Evolutionary conservation across 1,284 basidiomycete genomes (phyloP).

Genomic region (Heterobasidion irregulare): DNA sequence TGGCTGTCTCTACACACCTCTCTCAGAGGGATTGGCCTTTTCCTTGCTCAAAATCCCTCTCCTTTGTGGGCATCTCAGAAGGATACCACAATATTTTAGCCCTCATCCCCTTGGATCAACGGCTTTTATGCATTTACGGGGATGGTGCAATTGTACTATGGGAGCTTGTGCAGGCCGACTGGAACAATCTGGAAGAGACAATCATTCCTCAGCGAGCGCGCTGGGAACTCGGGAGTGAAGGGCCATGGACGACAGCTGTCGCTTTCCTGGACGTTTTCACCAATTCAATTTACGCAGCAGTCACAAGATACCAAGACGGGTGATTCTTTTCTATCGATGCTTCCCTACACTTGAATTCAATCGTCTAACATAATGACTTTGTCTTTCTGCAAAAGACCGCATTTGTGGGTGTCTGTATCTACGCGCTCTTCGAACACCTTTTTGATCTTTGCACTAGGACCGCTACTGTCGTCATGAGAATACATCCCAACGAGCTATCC

Average conservation of each 20-base stretch:
- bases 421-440: neutral
- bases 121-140: conserved; percentile 29
- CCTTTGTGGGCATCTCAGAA: conserved; percentile 1
- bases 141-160: conserved; percentile 29
- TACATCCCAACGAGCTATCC: neutral
- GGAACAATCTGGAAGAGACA: neutral
- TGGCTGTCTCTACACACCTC: conserved; percentile 3
- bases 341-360: neutral
- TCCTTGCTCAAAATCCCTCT: neutral
- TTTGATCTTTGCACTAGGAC: neutral
- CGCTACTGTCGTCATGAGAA: conserved; percentile 1
- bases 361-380: neutral
- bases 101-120: conserved; percentile 29
- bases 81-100: conserved; percentile 18
- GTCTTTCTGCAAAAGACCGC: neutral
- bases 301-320: conserved; percentile 7
- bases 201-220: neutral
- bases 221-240: conserved; percentile 12
- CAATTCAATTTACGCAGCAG: conserved; percentile 10
- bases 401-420: conserved; percentile 8
- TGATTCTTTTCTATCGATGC: neutral
- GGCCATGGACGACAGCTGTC: conserved; percentile 20
- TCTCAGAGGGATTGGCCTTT: conserved; percentile 2
- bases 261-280: conserved; percentile 16
- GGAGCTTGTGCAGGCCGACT: conserved; percentile 16